A percentile compares a stretch with the other conserved stretches of the same genome.
Evolutionary conservation across 331 rosid genomes (phyloP).

Genomic region (Malus hybrid): DNA sequence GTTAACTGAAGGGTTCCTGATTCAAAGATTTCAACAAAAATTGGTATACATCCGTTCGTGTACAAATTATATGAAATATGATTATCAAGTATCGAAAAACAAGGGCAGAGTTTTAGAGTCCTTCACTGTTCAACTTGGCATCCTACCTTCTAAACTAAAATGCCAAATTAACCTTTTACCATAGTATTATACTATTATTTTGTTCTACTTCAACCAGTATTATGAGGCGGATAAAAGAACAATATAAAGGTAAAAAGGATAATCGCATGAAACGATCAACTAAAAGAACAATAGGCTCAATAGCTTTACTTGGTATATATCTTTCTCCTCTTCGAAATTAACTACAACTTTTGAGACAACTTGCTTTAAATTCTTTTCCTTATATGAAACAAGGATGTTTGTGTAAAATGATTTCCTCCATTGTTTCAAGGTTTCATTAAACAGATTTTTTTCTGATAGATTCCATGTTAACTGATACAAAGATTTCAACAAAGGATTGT

Average conservation of each 20-base stretch:
- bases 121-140: too few relatives aligned
- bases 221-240: too few relatives aligned
- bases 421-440: slow-evolving; percentile 11
- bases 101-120: too few relatives aligned
- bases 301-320: too few relatives aligned
- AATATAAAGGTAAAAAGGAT: too few relatives aligned
- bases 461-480: slow-evolving; percentile 25
- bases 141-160: too few relatives aligned
- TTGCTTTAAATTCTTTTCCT: slow-evolving; percentile 22
- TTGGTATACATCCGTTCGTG: neutral
- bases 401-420: slow-evolving; percentile 26
- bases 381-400: slow-evolving; percentile 20
- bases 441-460: neutral
- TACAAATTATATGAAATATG: neutral
- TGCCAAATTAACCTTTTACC: too few relatives aligned
- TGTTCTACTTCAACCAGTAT: too few relatives aligned
- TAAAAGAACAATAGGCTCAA: too few relatives aligned
- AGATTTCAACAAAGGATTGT: neutral
- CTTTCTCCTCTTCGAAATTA: slow-evolving; percentile 2
- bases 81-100: too few relatives aligned
- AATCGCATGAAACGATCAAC: too few relatives aligned
- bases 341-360: slow-evolving; percentile 22
- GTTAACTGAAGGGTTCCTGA: slow-evolving; percentile 26
- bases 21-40: neutral
- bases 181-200: too few relatives aligned